Evolutionary conservation across 495 filamentous ascomycete genomes (phyloP), one percentile per base, ranked within the genome.

Genomic region (Astrothelium subdiscretum): DNA sequence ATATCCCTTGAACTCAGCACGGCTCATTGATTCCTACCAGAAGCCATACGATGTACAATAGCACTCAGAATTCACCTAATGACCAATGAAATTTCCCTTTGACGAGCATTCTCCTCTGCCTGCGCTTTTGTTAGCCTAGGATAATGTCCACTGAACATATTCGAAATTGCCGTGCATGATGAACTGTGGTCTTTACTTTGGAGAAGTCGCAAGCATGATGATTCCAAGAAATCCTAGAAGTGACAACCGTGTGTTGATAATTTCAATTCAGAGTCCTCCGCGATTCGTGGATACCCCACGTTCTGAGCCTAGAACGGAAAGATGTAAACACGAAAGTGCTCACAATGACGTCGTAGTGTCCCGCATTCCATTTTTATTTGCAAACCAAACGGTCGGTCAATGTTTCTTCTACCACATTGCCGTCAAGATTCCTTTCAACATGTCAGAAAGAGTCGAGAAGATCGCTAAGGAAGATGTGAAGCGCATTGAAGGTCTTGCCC

Each of bases 391-490:
- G n/a, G n/a, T n/a, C n/a, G n/a, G n/a, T n/a, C n/a, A n/a, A n/a
- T n/a, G n/a, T n/a, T n/a, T n/a, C n/a, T 11, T 57, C 51, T 29
- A 57, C 20, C 54, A 4, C 54, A 58, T 58, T 38, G 35, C 15
- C 51, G 22, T 57, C 51, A 57, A 57, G 20, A n/a, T 12, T 59
- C n/a, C n/a, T n/a, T n/a, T n/a, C n/a, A n/a, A 11, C 42, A 76
- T 75, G 73, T 64, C 73, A 20, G 67, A 72, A 3, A 68, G 67
- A 65, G 66, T 75, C 60, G 73, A 73, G 62, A 68, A 77, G 54
- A 72, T 69, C 31, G 75, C 70, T 13, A 58, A 75, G 58, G 82
- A 86, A 63, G 85, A 87, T 62, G 78, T 80, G 61, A 73, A 78
- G 62, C 79, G 79, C 58, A 79, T 81, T 63, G 80, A 74, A 59